These are phyloP conservation scores for Solanum commersonii DNA, from an alignment of 257 asterid species.

Conservation along the genomic window DNA sequence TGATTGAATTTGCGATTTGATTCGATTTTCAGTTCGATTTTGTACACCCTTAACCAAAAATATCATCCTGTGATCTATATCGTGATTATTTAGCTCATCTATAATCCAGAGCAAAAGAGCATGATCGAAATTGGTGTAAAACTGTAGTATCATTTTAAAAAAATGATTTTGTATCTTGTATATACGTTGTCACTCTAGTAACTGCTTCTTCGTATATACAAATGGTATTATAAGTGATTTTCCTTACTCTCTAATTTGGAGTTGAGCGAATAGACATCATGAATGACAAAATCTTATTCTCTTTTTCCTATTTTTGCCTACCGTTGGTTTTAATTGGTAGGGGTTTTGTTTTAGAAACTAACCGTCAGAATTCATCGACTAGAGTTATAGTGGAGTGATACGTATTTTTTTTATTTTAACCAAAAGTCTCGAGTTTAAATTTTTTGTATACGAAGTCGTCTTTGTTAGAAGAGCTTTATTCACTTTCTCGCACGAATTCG, in stretches of 20 bases:
- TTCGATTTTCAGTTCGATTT: no score
- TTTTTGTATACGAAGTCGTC: accelerated
- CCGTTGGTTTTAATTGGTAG: background rate
- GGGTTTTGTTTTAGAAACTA: no score
- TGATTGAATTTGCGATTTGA: no score
- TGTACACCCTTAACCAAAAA: no score
- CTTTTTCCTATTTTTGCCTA: background rate
- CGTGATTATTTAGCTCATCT: no score
- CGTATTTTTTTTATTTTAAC: no score
- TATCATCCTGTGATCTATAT: background rate
- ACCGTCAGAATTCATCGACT: no score
- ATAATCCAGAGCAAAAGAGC: no score
- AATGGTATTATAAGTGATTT: background rate
- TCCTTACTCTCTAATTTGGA: background rate
- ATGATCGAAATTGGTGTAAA: background rate
- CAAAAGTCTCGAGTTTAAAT: accelerated
- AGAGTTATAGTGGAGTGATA: no score
- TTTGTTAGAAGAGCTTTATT: accelerated
- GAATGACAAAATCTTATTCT: background rate
- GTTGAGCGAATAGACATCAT: background rate
- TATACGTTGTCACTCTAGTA: no score
- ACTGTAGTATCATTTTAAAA: no score
- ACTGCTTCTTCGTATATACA: background rate
- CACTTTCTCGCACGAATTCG: accelerated
- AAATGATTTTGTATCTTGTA: no score